A percentile compares a stretch with the other conserved stretches of the same genome.
These are phyloP conservation scores for Populus nigra DNA, from an alignment of 345 rosid species.

Conservation along the genomic window DNA sequence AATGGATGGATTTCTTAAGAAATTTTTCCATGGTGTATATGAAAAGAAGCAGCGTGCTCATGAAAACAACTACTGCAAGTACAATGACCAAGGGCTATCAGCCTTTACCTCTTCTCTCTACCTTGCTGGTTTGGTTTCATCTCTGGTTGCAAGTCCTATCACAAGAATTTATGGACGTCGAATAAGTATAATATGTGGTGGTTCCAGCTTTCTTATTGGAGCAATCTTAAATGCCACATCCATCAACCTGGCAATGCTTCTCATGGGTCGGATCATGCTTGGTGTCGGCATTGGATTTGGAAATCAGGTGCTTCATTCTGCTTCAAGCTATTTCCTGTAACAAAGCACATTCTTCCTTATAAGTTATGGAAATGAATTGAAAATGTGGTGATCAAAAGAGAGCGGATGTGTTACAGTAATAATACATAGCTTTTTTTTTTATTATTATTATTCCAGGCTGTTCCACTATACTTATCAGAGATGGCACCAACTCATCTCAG, in stretches of 20 bases:
- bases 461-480: constrained; percentile 83
- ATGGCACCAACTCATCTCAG: constrained; percentile 94
- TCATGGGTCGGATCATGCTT: constrained; percentile 77
- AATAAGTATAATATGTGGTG: constrained; percentile 79
- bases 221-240: constrained; percentile 73
- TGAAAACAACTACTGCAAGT: constrained; percentile 95
- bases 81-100: constrained; percentile 68
- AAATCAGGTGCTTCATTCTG: constrained; percentile 58
- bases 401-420: neutral
- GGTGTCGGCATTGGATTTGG: constrained; percentile 97
- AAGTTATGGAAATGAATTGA: neutral
- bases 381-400: neutral
- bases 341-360: neutral
- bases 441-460: constrained; percentile 44
- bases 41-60: constrained; percentile 62
- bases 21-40: constrained; percentile 68
- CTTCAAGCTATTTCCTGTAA: neutral
- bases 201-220: constrained; percentile 71
- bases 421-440: neutral
- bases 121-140: constrained; percentile 81
- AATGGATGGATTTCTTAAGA: constrained; percentile 68
- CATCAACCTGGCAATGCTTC: constrained; percentile 67
- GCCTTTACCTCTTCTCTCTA: constrained; percentile 89
- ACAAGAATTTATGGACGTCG: constrained; percentile 79
- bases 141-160: constrained; percentile 73